Evolutionary conservation across 2,329 filamentous ascomycete species (phyloP).

Genomic region (Diaporthe velutina): DNA sequence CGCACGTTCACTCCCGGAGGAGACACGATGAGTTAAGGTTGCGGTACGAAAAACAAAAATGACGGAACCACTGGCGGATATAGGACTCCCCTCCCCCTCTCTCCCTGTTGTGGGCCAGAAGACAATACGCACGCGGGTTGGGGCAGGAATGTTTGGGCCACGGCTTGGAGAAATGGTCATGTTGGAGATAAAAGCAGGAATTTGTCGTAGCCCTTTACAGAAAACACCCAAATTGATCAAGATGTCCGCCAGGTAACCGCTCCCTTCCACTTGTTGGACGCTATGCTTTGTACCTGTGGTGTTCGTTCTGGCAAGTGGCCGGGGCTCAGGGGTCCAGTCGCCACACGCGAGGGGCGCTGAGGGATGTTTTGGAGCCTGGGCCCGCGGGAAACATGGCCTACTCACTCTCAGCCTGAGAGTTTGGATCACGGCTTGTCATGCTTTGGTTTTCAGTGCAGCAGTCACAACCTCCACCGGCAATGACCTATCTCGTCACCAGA

Average conservation of each 20-base stretch:
- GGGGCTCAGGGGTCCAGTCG: not conserved
- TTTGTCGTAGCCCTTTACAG: slow-evolving; percentile 1
- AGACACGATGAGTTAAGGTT: not conserved
- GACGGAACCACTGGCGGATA: not conserved
- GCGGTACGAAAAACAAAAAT: not conserved
- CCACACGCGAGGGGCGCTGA: too few relatives aligned
- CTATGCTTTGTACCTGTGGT: not conserved
- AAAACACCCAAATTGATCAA: not conserved
- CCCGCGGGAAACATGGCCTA: not conserved
- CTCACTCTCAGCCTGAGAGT: not conserved
- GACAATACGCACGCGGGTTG: not conserved
- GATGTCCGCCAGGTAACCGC: not conserved
- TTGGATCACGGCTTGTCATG: not conserved
- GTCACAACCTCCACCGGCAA: not conserved
- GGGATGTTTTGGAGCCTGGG: not conserved
- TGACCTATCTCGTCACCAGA: not conserved
- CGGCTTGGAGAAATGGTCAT: not conserved
- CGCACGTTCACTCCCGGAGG: not conserved
- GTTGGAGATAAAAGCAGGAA: not conserved
- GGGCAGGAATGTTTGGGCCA: not conserved
- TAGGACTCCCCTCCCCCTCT: not conserved
- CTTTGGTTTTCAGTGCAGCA: not conserved
- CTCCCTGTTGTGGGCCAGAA: not conserved
- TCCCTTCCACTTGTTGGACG: not conserved
- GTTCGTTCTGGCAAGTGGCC: not conserved